Evolutionary conservation across 1,139 yeast genomes (phyloP).

Genomic region (Entelexis sorbosivorans): DNA sequence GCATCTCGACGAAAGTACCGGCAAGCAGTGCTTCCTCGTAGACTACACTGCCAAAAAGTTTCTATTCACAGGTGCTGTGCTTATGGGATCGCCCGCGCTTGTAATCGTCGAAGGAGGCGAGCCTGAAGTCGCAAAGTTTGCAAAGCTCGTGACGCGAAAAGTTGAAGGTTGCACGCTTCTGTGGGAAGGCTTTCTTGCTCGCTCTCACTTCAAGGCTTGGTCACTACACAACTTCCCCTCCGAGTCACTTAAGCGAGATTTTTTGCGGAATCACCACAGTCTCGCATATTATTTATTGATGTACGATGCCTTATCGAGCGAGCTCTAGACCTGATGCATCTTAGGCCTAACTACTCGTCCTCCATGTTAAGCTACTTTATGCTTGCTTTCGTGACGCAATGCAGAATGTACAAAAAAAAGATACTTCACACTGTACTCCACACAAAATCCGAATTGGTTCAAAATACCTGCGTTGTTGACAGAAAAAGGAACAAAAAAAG

Average conservation of each 20-base stretch:
- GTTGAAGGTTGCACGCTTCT: not conserved
- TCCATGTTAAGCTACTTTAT: too few relatives aligned
- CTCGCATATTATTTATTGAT: constrained; percentile 1
- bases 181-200: constrained; percentile 17
- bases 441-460: too few relatives aligned
- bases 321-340: not conserved
- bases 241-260: not conserved
- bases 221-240: constrained; percentile 13
- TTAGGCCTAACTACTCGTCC: too few relatives aligned
- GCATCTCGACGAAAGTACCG: constrained; percentile 39
- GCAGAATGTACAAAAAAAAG: too few relatives aligned
- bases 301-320: not conserved
- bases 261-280: not conserved
- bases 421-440: too few relatives aligned
- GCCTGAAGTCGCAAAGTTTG: constrained; percentile 23
- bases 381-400: too few relatives aligned
- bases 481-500: constrained; percentile 22
- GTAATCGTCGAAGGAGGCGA: constrained; percentile 23
- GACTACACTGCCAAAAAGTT: constrained; percentile 20
- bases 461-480: too few relatives aligned
- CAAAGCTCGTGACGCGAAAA: constrained; percentile 13
- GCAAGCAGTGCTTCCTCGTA: constrained; percentile 36
- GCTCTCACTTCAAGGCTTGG: constrained; percentile 18
- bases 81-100: constrained; percentile 15
- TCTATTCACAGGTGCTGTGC: constrained; percentile 16